Conservation (phyloP, 768 basidiomycete species). For the Hydnomerulius pinastri region DNA sequence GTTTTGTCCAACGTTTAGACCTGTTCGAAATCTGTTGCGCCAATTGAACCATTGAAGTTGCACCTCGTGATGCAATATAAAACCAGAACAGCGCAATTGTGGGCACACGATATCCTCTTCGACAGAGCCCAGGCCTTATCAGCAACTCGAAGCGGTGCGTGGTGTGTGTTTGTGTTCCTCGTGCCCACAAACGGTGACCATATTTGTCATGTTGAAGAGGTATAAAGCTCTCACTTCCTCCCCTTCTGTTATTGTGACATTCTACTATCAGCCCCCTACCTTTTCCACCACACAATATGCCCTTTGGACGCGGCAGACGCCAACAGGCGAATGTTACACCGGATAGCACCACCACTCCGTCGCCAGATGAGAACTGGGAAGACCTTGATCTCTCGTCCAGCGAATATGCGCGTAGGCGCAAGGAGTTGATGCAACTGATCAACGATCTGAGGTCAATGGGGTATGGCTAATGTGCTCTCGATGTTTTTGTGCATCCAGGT, state of each 20-base stretch:
- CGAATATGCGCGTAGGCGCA: conserved; percentile 43
- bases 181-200: background rate
- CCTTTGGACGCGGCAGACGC: background rate
- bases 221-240: background rate
- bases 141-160: background rate
- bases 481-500: background rate
- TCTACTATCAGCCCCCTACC: no score
- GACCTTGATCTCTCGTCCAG: conserved; percentile 27
- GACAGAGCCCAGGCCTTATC: no score
- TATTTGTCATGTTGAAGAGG: no score
- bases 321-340: no score
- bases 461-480: conserved; percentile 24
- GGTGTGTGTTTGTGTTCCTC: background rate
- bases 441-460: conserved; percentile 42
- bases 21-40: no score
- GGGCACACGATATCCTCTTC: no score
- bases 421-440: conserved; percentile 40
- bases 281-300: conserved; percentile 6
- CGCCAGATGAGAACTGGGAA: conserved; percentile 15
- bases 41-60: no score
- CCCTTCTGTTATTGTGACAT: background rate
- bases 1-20: no score
- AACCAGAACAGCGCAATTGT: no score
- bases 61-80: no score
- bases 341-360: no score